Evolutionary conservation across 164 flowering plant species (phyloP).

Genomic region (Stephania japonica): DNA sequence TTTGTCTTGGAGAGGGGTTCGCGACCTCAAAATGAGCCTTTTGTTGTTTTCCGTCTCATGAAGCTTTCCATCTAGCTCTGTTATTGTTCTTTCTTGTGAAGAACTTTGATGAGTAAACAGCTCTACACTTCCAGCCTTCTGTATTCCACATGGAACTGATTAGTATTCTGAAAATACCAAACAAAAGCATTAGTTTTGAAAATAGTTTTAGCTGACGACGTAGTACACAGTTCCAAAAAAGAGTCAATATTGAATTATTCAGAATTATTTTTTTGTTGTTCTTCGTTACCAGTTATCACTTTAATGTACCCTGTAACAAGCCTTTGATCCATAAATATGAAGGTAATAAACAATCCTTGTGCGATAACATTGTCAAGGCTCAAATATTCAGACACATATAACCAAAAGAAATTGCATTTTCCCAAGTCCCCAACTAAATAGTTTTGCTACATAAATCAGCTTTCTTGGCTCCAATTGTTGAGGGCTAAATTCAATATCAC

Average conservation of each 20-base stretch:
- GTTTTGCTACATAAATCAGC: too few relatives aligned
- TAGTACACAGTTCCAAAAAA: too few relatives aligned
- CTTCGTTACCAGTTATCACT: neutral
- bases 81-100: slow-evolving; percentile 9
- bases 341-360: neutral
- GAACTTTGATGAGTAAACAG: slow-evolving; percentile 8
- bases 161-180: neutral
- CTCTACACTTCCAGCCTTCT: slow-evolving; percentile 9
- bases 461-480: too few relatives aligned
- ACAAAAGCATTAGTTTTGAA: neutral
- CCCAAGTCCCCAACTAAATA: neutral
- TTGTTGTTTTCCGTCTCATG: slow-evolving; percentile 3
- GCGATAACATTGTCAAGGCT: neutral
- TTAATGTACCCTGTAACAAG: neutral
- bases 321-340: neutral
- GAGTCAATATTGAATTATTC: too few relatives aligned
- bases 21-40: neutral
- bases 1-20: neutral
- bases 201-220: too few relatives aligned
- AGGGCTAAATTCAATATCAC: too few relatives aligned
- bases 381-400: neutral
- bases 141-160: slow-evolving; percentile 3
- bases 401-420: neutral
- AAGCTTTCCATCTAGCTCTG: neutral
- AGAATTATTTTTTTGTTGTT: too few relatives aligned